Evolutionary conservation across 495 filamentous ascomycete genomes (phyloP).

Genomic region (Podospora pseudoanserina): DNA sequence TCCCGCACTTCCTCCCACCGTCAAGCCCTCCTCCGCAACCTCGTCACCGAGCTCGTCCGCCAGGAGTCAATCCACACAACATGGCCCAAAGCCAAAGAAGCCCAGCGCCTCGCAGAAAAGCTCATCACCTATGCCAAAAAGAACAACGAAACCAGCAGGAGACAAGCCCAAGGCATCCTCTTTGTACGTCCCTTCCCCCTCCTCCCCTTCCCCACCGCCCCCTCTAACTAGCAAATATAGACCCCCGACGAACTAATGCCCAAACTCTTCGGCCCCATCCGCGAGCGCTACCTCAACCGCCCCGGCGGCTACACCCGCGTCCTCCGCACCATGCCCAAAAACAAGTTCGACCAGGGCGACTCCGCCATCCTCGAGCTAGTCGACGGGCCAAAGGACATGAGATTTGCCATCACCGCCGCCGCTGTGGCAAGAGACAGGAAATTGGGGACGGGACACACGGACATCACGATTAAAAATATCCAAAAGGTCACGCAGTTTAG

Average conservation of each 20-base stretch:
- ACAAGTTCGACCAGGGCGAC: constrained; percentile 74
- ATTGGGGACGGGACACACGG: constrained; percentile 52
- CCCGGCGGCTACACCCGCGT: constrained; percentile 94
- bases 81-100: constrained; percentile 95
- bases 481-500: constrained; percentile 81
- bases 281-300: constrained; percentile 72
- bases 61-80: constrained; percentile 92
- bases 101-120: constrained; percentile 87
- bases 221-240: constrained; percentile 17
- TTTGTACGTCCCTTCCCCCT: constrained; percentile 58
- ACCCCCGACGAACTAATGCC: constrained; percentile 65
- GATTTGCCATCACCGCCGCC: constrained; percentile 86
- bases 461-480: constrained; percentile 73
- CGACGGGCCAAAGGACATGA: constrained; percentile 91
- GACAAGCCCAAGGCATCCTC: constrained; percentile 67
- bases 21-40: constrained; percentile 89
- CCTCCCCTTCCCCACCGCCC: background rate
- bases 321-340: constrained; percentile 75
- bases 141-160: constrained; percentile 71
- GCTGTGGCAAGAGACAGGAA: constrained; percentile 63
- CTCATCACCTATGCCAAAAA: constrained; percentile 89
- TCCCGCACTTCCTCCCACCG: constrained; percentile 79
- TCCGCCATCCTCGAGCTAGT: constrained; percentile 94
- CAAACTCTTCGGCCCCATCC: constrained; percentile 82
- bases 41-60: constrained; percentile 91